Base-by-base conservation (phyloP, 306 rosid species). In the Medicago lupulina region DNA sequence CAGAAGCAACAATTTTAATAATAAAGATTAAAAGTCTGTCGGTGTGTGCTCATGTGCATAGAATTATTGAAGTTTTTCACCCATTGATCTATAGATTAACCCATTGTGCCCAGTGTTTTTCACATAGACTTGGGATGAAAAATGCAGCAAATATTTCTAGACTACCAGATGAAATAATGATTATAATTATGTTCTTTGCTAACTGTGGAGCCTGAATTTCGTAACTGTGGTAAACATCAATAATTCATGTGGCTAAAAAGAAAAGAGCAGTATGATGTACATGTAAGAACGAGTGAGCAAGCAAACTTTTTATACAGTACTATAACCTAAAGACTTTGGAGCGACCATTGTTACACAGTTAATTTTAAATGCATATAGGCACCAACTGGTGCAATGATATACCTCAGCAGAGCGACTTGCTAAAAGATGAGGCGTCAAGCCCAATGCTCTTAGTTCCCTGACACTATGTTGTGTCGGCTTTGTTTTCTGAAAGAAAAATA, bases 321-420 rank as follows among this genome's bases (percentile, higher is more conserved):
- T 55, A 69, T 68, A 61, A 34, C 62, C 44, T 15, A 43, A 66
- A 77, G 62, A 81, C 47, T 54, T 15, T 44, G 19, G 49, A 55
- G 67, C 66, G 53, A 55, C 65, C 75, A 61, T 19, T 25, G 6
- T 28, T 60, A 68, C 51, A 73, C 7, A 76, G 19, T 17, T 34
- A 66, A 40, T 67, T 79, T 73, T 47, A 51, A 76, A 51, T 61
- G 69, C 75, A 71, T 38, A 34, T 14, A 69, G 79, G 51, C 38
- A 76, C 74, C 59, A 60, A 53, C 73, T 28, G 34, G 65, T 12
- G 17, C 49, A 40, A 65, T 55, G 63, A 78, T 31, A 69, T 85
- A 95, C 99, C 99, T 96, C 90, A 62, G 98, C 90, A 67, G 99
- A 96, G 54, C 99, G 93, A 82, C 96, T 89, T 44, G 98, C 97